Evolutionary conservation across 2,329 filamentous ascomycete species (phyloP).

Genomic region (Juglanconis sp.): DNA sequence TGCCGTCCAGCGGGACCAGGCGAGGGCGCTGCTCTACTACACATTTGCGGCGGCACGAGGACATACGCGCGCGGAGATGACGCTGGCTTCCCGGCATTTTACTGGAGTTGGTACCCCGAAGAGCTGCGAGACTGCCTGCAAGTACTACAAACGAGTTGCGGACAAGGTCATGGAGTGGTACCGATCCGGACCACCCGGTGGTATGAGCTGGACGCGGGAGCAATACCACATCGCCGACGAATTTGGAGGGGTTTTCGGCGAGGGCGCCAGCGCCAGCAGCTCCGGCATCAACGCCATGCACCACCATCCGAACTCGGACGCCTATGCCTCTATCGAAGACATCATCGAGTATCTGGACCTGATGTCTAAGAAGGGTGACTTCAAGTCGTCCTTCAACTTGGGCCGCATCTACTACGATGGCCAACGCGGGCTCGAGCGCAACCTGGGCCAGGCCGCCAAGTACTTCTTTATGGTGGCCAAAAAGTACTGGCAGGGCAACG

Average conservation of each 20-base stretch:
- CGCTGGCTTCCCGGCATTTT: slow-evolving; percentile 80
- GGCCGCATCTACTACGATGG: slow-evolving; percentile 88
- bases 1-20: slow-evolving; percentile 79
- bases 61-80: slow-evolving; percentile 88
- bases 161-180: slow-evolving; percentile 90
- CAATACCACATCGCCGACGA: slow-evolving; percentile 87
- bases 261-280: slow-evolving; percentile 87
- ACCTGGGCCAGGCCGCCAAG: slow-evolving; percentile 69
- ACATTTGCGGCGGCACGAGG: slow-evolving; percentile 86
- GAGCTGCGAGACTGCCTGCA: slow-evolving; percentile 78
- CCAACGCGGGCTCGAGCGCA: slow-evolving; percentile 68
- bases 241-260: slow-evolving; percentile 86
- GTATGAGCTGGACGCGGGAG: slow-evolving; percentile 72
- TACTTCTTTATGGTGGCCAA: slow-evolving; percentile 80
- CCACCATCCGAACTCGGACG: slow-evolving; percentile 70
- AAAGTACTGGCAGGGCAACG: slow-evolving; percentile 77
- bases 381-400: slow-evolving; percentile 81
- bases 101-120: slow-evolving; percentile 80
- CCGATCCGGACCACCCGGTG: slow-evolving; percentile 85
- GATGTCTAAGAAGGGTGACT: slow-evolving; percentile 84
- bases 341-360: slow-evolving; percentile 92
- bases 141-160: slow-evolving; percentile 89
- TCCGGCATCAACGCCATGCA: slow-evolving; percentile 79
- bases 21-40: slow-evolving; percentile 88
- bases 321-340: slow-evolving; percentile 84